Evolutionary conservation across 2,329 filamentous ascomycete species (phyloP).

Genomic region (Apiospora malaysiana): DNA sequence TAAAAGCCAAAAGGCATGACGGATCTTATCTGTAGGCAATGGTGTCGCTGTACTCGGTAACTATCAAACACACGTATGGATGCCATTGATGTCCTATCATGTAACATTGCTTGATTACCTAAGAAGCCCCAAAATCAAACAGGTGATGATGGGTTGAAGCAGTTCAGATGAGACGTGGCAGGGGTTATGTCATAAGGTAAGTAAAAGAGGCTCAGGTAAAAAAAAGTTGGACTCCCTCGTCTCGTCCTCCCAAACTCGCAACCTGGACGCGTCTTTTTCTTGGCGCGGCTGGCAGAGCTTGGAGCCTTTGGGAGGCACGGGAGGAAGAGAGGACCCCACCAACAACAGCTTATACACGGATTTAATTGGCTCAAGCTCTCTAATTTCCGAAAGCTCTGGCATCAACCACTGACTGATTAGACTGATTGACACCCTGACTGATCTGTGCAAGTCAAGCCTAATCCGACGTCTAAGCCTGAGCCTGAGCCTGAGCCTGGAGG

Average conservation of each 20-base stretch:
- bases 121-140: neutral
- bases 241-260: neutral
- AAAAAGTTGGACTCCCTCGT: neutral
- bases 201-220: neutral
- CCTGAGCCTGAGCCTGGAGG: neutral
- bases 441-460: no score
- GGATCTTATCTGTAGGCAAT: neutral
- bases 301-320: no score
- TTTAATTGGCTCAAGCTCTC: conserved; percentile 15
- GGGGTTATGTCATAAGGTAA: conserved; percentile 11
- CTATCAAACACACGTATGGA: no score
- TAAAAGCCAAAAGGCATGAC: neutral
- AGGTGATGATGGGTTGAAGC: neutral
- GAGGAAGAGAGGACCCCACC: neutral
- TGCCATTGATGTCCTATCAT: no score
- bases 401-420: neutral
- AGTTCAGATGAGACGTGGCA: conserved; percentile 5
- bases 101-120: no score
- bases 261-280: conserved; percentile 15
- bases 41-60: no score
- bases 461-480: no score
- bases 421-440: neutral
- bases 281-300: conserved; percentile 6
- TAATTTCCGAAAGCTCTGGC: conserved; percentile 16
- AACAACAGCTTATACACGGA: neutral